A percentile compares a stretch with the other conserved stretches of the same genome.
These are phyloP conservation scores for Cercospora zeae-maydis DNA, from an alignment of 2,329 filamentous ascomycete genomes.

Conservation along the genomic window DNA sequence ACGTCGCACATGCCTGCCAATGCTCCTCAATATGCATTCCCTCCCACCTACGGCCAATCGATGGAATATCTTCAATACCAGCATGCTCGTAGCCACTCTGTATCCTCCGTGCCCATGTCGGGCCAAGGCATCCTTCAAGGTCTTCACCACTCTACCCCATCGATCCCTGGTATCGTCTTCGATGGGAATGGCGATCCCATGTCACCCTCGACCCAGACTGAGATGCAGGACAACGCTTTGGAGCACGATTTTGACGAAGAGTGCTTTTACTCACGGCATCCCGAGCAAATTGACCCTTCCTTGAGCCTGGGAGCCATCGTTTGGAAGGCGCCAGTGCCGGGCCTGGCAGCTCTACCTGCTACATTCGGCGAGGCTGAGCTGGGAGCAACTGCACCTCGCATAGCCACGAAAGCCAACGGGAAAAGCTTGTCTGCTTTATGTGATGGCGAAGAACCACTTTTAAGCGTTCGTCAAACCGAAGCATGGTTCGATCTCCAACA, in stretches of 20 bases:
- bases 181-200: slow-evolving; percentile 33
- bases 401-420: slow-evolving; percentile 39
- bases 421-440: slow-evolving; percentile 52
- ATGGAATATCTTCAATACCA: background rate
- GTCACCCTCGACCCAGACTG: slow-evolving; percentile 18
- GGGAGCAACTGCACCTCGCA: slow-evolving; percentile 40
- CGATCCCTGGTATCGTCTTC: slow-evolving; percentile 9
- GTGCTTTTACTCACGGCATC: slow-evolving; percentile 44
- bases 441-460: slow-evolving; percentile 42
- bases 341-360: slow-evolving; percentile 42
- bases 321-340: slow-evolving; percentile 45
- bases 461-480: slow-evolving; percentile 49
- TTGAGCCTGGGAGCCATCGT: slow-evolving; percentile 46
- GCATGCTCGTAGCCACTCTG: background rate
- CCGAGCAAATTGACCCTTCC: slow-evolving; percentile 43
- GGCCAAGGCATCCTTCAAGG: background rate
- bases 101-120: background rate
- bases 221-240: slow-evolving; percentile 27
- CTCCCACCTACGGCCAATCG: background rate
- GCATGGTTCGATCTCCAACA: slow-evolving; percentile 50
- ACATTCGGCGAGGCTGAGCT: slow-evolving; percentile 45
- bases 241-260: slow-evolving; percentile 46
- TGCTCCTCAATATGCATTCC: background rate
- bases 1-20: background rate
- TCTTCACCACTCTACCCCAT: slow-evolving; percentile 2